Percentiles rank a stretch among this genome's conserved stretches.
phyloP scores from a whole-genome alignment of 106 monocot genomes.

The Platanthera zijinensis region DNA sequence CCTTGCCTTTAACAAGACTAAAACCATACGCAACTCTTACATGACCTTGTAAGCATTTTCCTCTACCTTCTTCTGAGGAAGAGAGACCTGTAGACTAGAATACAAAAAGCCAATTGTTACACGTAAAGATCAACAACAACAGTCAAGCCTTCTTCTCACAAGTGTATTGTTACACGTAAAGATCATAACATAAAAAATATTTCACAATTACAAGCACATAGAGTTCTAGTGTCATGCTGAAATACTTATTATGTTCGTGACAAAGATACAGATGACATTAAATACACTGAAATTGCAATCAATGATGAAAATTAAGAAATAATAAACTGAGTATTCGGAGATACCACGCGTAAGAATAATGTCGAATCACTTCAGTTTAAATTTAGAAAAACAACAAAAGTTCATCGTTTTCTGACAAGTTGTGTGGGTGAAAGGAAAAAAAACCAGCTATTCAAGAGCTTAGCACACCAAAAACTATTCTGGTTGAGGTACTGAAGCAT shows the following conservation, averaged over 20 bases:
- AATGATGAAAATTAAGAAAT: neutral
- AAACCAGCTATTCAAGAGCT: no score
- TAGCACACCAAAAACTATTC: no score
- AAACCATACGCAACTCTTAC: constrained; percentile 56
- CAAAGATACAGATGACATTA: neutral
- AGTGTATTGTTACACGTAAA: neutral
- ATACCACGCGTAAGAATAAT: no score
- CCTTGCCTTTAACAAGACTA: constrained; percentile 65
- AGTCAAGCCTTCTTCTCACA: no score
- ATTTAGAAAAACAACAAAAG: no score
- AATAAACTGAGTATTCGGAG: neutral
- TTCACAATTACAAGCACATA: neutral
- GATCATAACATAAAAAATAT: neutral
- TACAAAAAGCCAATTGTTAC: constrained; percentile 6
- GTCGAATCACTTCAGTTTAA: no score
- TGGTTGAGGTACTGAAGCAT: no score
- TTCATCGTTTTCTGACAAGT: no score
- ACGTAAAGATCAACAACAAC: neutral
- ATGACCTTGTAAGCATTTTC: constrained; percentile 38
- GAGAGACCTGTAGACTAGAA: constrained; percentile 35
- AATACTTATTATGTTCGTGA: neutral
- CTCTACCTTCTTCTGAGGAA: constrained; percentile 43
- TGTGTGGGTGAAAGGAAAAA: no score
- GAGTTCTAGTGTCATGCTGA: neutral
- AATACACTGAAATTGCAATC: neutral